These are phyloP conservation scores for Craspedostauros australis DNA, from an alignment of 108 stramenopile genomes.

Conservation along the genomic window DNA sequence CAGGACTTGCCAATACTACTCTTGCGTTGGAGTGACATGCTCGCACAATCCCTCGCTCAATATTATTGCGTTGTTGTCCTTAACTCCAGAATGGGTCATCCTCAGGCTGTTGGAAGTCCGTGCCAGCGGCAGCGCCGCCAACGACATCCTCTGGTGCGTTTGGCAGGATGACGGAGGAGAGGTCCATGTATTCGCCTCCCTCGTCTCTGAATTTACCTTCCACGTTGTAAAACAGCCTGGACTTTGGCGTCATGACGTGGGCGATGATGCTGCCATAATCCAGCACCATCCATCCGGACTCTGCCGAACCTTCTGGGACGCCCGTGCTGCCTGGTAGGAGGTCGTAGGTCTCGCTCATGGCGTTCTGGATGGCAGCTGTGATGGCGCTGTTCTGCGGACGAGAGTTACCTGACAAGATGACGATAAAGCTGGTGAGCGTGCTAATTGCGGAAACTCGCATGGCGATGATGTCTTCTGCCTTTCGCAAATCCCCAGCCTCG, in stretches of 20 bases:
- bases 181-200: conserved; percentile 63
- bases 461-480: conserved; percentile 83
- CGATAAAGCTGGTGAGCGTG: conserved; percentile 70
- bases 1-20: too few relatives aligned
- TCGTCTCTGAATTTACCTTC: conserved; percentile 78
- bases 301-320: conserved; percentile 81
- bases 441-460: conserved; percentile 64
- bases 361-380: conserved; percentile 68
- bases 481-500: conserved; percentile 80
- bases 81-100: conserved; percentile 85
- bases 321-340: conserved; percentile 50
- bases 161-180: conserved; percentile 48
- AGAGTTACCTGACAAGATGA: conserved; percentile 74
- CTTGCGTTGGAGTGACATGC: too few relatives aligned
- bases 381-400: conserved; percentile 94
- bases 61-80: too few relatives aligned
- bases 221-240: conserved; percentile 83
- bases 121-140: conserved; percentile 11
- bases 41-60: too few relatives aligned
- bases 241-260: conserved; percentile 90
- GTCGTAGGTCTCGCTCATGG: conserved; percentile 58
- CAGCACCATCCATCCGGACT: conserved; percentile 89
- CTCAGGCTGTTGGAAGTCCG: conserved; percentile 19
- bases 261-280: conserved; percentile 91
- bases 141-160: conserved; percentile 10